These are phyloP conservation scores for Pisolithus sp. DNA, from an alignment of 768 basidiomycete species.

Conservation along the genomic window DNA sequence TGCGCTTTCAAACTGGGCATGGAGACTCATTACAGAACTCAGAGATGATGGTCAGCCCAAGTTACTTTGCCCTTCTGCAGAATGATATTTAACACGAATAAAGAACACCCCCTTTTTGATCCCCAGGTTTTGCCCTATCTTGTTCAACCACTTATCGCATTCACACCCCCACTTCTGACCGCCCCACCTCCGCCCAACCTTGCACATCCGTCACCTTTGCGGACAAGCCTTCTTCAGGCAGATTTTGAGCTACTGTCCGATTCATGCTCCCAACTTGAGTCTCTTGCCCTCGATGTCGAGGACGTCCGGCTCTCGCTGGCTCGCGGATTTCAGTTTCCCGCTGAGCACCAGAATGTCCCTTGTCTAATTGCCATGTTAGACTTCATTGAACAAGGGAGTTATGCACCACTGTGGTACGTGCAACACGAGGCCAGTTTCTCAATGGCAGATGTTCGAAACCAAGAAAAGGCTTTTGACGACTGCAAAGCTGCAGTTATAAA, in stretches of 20 bases:
- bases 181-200: slow-evolving; percentile 34
- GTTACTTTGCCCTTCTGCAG: not conserved
- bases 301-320: slow-evolving; percentile 69
- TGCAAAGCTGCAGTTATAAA: slow-evolving; percentile 87
- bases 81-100: slow-evolving; percentile 3
- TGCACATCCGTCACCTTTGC: slow-evolving; percentile 33
- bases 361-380: slow-evolving; percentile 60
- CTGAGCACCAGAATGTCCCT: slow-evolving; percentile 48
- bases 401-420: slow-evolving; percentile 58
- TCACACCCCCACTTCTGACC: slow-evolving; percentile 47
- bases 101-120: slow-evolving; percentile 54
- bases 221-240: slow-evolving; percentile 44
- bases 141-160: slow-evolving; percentile 50
- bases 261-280: slow-evolving; percentile 68
- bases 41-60: slow-evolving; percentile 55
- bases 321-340: slow-evolving; percentile 53
- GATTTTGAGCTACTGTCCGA: slow-evolving; percentile 75
- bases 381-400: slow-evolving; percentile 69
- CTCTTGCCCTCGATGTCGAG: slow-evolving; percentile 71
- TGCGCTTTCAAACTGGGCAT: slow-evolving; percentile 68
- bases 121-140: slow-evolving; percentile 60
- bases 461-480: slow-evolving; percentile 68
- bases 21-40: slow-evolving; percentile 68
- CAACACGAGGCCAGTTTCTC: slow-evolving; percentile 28
- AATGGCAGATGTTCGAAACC: slow-evolving; percentile 45